Conservation (phyloP, 1,139 yeast species). For the Candida anutae region DNA sequence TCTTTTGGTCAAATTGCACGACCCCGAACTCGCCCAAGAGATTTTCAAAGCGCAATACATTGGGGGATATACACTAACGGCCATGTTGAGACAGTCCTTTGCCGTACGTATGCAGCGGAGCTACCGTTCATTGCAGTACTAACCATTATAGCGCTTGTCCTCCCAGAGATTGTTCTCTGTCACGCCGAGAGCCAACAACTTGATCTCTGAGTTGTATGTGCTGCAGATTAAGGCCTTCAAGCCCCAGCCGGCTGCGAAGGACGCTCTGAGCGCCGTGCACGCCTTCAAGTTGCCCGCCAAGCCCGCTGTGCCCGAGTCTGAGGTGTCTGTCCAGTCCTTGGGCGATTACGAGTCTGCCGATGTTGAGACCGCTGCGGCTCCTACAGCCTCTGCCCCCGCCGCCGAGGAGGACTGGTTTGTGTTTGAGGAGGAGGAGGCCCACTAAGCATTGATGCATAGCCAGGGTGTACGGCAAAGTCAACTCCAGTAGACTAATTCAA, state of each 20-base stretch:
- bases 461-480: too few species aligned
- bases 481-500: too few species aligned
- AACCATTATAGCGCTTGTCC: slow-evolving; percentile 16
- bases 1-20: slow-evolving; percentile 2
- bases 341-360: slow-evolving; percentile 65
- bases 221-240: slow-evolving; percentile 83
- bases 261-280: slow-evolving; percentile 73
- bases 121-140: background rate
- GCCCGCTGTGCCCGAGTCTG: slow-evolving; percentile 66
- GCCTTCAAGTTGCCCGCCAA: slow-evolving; percentile 74
- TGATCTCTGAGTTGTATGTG: slow-evolving; percentile 79
- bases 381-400: slow-evolving; percentile 33
- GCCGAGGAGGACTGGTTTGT: slow-evolving; percentile 76
- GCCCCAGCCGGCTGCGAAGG: slow-evolving; percentile 71
- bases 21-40: too few species aligned
- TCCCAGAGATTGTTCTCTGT: slow-evolving; percentile 39
- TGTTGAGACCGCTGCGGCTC: slow-evolving; percentile 55
- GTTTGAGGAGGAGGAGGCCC: slow-evolving; percentile 74
- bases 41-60: too few species aligned
- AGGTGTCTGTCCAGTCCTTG: slow-evolving; percentile 68
- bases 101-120: slow-evolving; percentile 18
- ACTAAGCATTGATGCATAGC: too few species aligned
- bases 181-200: slow-evolving; percentile 46
- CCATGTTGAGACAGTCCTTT: slow-evolving; percentile 37
- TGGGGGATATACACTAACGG: too few species aligned